phyloP scores from a whole-genome alignment of 2,329 filamentous ascomycete genomes.

The Triangularia verruculosa region DNA sequence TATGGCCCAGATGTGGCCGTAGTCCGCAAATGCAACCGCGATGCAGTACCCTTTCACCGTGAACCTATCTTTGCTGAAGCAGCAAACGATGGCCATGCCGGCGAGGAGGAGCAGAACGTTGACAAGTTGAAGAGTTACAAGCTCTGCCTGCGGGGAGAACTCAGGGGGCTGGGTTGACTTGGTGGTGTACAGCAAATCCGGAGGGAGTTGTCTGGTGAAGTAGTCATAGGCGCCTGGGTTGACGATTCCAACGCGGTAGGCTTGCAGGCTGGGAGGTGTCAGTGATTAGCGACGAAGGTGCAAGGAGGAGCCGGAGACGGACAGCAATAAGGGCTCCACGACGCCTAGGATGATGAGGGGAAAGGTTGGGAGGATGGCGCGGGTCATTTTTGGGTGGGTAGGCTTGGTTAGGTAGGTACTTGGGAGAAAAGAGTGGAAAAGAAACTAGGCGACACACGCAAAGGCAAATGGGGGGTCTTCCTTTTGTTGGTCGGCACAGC shows the following conservation, averaged over 20 bases:
- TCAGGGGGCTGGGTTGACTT: not conserved
- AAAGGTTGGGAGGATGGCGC: slow-evolving; percentile 17
- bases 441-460: too few relatives aligned
- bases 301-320: not conserved
- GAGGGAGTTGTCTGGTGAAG: not conserved
- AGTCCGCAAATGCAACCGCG: not conserved
- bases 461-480: too few relatives aligned
- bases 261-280: not conserved
- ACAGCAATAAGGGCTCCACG: slow-evolving; percentile 31
- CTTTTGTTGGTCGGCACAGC: too few relatives aligned
- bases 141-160: not conserved
- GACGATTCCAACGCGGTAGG: not conserved
- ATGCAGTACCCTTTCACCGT: not conserved
- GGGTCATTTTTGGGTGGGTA: slow-evolving; percentile 15
- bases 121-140: not conserved
- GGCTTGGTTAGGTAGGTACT: not conserved
- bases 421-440: not conserved
- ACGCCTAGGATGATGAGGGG: slow-evolving; percentile 31
- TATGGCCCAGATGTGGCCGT: not conserved
- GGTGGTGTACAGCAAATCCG: not conserved
- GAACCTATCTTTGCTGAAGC: not conserved
- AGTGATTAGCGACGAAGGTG: not conserved
- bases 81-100: not conserved
- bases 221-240: not conserved
- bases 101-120: not conserved